Percentiles rank a stretch among this genome's conserved stretches.
These are phyloP conservation scores for Coemansia sp. DNA, from an alignment of 192 early-diverging fungal genomes.

Conservation along the genomic window DNA sequence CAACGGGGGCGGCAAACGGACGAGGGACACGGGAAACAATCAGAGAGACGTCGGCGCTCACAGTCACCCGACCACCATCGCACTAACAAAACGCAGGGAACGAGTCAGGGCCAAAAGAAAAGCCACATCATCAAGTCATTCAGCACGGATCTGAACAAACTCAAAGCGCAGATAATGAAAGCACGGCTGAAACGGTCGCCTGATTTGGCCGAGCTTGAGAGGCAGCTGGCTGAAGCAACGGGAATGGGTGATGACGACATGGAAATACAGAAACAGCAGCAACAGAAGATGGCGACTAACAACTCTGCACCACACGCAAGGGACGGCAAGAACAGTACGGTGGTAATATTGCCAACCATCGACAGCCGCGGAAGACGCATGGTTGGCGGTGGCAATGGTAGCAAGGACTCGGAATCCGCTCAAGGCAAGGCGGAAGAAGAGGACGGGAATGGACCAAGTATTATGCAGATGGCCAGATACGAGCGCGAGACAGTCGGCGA, in stretches of 20 bases:
- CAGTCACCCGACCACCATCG: neutral
- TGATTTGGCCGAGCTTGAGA: slow-evolving; percentile 65
- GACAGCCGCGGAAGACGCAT: slow-evolving; percentile 39
- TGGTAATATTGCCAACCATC: slow-evolving; percentile 36
- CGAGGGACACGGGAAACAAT: too few relatives aligned
- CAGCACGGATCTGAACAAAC: slow-evolving; percentile 74
- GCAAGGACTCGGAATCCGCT: neutral
- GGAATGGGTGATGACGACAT: slow-evolving; percentile 4
- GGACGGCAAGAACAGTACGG: slow-evolving; percentile 5
- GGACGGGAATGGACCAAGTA: slow-evolving; percentile 1
- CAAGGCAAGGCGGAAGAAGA: slow-evolving; percentile 19
- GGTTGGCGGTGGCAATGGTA: neutral
- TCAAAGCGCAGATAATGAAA: slow-evolving; percentile 78
- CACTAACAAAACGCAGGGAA: neutral
- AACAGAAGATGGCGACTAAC: neutral
- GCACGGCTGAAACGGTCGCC: slow-evolving; percentile 71
- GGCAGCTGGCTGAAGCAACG: slow-evolving; percentile 68
- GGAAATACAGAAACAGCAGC: slow-evolving; percentile 16
- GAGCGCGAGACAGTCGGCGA: slow-evolving; percentile 34
- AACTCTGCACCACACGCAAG: neutral
- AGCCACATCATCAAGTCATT: slow-evolving; percentile 6
- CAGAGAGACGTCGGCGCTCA: neutral
- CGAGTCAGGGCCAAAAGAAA: neutral
- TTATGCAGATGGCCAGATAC: slow-evolving; percentile 31
- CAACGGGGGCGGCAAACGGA: too few relatives aligned